A percentile compares a stretch with the other conserved stretches of the same genome.
Conservation (phyloP, 495 filamentous ascomycete species). For the Neurospora terricola region DNA sequence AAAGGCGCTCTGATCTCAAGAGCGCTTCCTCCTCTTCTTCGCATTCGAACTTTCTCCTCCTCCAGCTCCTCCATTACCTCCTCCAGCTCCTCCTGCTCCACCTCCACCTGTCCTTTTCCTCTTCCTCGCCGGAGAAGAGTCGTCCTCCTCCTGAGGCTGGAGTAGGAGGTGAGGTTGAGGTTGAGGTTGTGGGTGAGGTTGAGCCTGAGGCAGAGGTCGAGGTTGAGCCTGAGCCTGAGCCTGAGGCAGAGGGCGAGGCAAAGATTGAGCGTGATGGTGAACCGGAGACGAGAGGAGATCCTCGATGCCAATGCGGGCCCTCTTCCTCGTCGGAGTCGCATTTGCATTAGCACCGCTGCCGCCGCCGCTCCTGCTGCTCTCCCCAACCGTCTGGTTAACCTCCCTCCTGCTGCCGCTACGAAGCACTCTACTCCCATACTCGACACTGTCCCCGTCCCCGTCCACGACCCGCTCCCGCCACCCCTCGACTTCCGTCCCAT, state of each 20-base stretch:
- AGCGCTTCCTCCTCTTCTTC: background rate
- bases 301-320: background rate
- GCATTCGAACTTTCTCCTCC: background rate
- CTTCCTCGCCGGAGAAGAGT: background rate
- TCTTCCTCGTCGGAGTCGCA: background rate
- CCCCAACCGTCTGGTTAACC: background rate
- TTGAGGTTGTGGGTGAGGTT: no score
- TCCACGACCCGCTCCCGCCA: background rate
- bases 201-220: no score
- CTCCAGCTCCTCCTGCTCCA: background rate
- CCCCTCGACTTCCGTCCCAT: background rate
- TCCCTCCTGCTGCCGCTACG: background rate
- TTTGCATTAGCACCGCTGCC: background rate
- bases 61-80: no score
- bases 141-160: background rate
- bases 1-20: background rate
- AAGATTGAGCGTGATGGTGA: background rate
- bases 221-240: no score
- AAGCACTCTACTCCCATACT: background rate
- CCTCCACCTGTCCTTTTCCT: background rate
- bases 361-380: background rate
- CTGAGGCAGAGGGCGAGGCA: no score
- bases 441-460: background rate
- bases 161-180: background rate
- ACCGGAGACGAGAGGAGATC: background rate